Evolutionary conservation across 2,329 filamentous ascomycete species (phyloP).

Genomic region (Stachybotrys elegans): DNA sequence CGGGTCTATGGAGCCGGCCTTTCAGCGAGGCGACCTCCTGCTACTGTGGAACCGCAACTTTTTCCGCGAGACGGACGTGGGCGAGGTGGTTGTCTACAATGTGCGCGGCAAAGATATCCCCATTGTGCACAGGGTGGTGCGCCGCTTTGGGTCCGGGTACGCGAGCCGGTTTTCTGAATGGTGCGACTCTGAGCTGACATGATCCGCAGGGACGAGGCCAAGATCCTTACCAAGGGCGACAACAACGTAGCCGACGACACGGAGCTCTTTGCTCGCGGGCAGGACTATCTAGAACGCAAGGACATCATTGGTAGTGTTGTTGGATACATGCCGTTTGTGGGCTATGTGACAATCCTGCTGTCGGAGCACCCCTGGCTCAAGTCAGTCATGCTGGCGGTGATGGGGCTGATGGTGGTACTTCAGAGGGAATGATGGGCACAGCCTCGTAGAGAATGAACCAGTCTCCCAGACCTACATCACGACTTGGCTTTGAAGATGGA

Average conservation of each 20-base stretch:
- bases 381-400: slow-evolving; percentile 87
- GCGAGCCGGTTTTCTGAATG: slow-evolving; percentile 15
- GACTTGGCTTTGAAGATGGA: neutral
- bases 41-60: slow-evolving; percentile 72
- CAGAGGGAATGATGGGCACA: slow-evolving; percentile 66
- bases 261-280: slow-evolving; percentile 75
- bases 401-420: slow-evolving; percentile 89
- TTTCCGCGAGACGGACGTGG: slow-evolving; percentile 48
- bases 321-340: slow-evolving; percentile 89
- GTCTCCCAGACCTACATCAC: neutral
- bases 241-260: slow-evolving; percentile 95
- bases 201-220: slow-evolving; percentile 43
- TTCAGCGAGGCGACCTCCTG: slow-evolving; percentile 71
- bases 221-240: slow-evolving; percentile 93
- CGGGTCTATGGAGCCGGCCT: slow-evolving; percentile 80
- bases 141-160: slow-evolving; percentile 60
- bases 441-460: too few species aligned
- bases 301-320: slow-evolving; percentile 93
- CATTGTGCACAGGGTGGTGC: slow-evolving; percentile 89
- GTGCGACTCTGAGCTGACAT: slow-evolving; percentile 7
- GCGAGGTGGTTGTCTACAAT: slow-evolving; percentile 64
- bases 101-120: slow-evolving; percentile 92
- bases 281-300: slow-evolving; percentile 79
- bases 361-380: slow-evolving; percentile 97
- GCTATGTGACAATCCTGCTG: slow-evolving; percentile 93